Evolutionary conservation across 768 basidiomycete species (phyloP), one percentile per base, ranked within the genome.

Genomic region (Kwoniella dejecticola): DNA sequence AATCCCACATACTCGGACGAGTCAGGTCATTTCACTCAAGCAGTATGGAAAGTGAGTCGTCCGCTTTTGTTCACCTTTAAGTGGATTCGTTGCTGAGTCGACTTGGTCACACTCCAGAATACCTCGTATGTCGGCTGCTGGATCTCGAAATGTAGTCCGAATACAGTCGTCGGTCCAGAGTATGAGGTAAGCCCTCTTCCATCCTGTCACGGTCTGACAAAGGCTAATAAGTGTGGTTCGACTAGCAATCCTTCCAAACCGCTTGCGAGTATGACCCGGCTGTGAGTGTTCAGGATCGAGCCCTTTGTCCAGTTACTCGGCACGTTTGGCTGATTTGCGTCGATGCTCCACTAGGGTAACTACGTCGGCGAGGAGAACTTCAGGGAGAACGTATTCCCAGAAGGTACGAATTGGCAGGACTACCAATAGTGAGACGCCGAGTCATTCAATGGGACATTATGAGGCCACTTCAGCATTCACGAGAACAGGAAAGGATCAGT

Each of bases 211-310:
- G 15, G 15, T 29, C 23, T 19, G 13, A 24, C 4, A 24, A 26
- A 17, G 24, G 13, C 42, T 45, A 15, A 21, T 12, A 30, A 15
- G 15, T n/a, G 8, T 36, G 15, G 1, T 30, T 10, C 26, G 8
- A 7, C 7, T 24, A 64, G 63, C 31, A 36, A 27, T 44, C 52
- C 4, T 62, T 62, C 38, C 63, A 64, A 23, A 46, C 36, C n/a
- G 56, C 63, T 21, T 64, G 63, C 46, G 63, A 64, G 23, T 64
- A 64, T 38, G 52, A 59, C 44, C 60, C 60, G 36, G 52, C 60
- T 19, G 60, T 62, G 30, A 54, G 60, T n/a, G n/a, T n/a, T 62
- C 24, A 31, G n/a, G 8, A n/a, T 11, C 15, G 40, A n/a, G n/a
- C n/a, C n/a, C n/a, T n/a, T n/a, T n/a, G n/a, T n/a, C n/a, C n/a